phyloP scores from a whole-genome alignment of 345 rosid species.

The Durio zibethinus region DNA sequence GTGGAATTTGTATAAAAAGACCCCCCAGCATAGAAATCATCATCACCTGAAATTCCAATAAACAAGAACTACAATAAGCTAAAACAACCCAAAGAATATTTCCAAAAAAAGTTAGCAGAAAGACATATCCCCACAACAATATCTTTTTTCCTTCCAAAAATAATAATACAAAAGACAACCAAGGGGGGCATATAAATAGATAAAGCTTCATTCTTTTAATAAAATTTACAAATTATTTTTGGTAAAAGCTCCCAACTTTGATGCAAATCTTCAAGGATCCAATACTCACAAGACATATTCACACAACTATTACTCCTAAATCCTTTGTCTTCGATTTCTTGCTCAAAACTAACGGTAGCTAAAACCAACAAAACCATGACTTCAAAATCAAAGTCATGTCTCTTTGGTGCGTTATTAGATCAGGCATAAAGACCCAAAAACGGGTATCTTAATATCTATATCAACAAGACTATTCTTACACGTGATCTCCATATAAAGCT shows the following conservation, averaged over 20 bases:
- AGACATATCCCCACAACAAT: background rate
- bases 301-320: background rate
- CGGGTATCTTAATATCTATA: background rate
- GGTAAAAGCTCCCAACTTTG: background rate
- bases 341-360: background rate
- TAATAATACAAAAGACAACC: background rate
- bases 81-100: conserved; percentile 1
- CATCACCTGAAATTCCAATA: conserved; percentile 49
- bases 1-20: conserved; percentile 37
- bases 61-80: conserved; percentile 16
- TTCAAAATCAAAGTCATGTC: background rate
- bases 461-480: background rate
- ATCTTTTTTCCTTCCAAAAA: background rate
- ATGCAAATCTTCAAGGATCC: conserved; percentile 1
- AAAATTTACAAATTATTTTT: background rate
- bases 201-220: background rate
- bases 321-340: background rate
- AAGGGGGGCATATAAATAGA: background rate
- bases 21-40: conserved; percentile 53
- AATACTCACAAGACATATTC: background rate
- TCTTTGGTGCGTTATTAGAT: background rate
- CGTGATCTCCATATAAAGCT: background rate
- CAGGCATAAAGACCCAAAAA: background rate
- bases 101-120: background rate
- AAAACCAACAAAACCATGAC: background rate